Percentiles rank a stretch among this genome's conserved stretches.
These are phyloP conservation scores for Pterula multifida DNA, from an alignment of 1,284 basidiomycete genomes.

Conservation along the genomic window DNA sequence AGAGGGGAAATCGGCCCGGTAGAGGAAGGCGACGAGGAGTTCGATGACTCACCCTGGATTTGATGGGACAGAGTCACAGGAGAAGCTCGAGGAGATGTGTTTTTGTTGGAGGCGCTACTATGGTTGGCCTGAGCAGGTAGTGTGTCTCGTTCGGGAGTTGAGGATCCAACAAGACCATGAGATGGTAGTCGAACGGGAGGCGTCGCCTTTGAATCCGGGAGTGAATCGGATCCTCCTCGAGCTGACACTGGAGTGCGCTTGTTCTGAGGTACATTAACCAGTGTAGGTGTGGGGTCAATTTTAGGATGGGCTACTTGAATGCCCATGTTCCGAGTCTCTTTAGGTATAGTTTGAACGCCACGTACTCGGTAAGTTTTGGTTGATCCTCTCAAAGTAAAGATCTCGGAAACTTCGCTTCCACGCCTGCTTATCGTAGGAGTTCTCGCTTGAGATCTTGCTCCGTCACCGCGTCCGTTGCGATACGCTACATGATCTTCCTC, in stretches of 20 bases:
- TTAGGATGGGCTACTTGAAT: constrained; percentile 33
- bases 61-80: constrained; percentile 7
- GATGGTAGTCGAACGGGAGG: too few species aligned
- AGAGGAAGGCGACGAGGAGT: constrained; percentile 38
- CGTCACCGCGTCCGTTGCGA: neutral
- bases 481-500: constrained; percentile 17
- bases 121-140: too few species aligned
- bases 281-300: neutral
- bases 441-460: constrained; percentile 12
- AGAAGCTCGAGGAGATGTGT: constrained; percentile 5
- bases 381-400: constrained; percentile 18
- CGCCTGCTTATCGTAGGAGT: constrained; percentile 23
- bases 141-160: too few species aligned
- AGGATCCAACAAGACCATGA: too few species aligned
- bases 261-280: neutral
- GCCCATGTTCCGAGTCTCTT: constrained; percentile 34
- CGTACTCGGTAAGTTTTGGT: constrained; percentile 43
- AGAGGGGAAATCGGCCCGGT: constrained; percentile 33
- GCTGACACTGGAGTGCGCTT: neutral
- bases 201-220: neutral
- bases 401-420: constrained; percentile 13
- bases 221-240: neutral
- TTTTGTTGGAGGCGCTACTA: neutral
- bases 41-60: constrained; percentile 18
- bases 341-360: constrained; percentile 49